Base-by-base conservation (phyloP, 768 basidiomycete species). In the Tephrocybe sp. region DNA sequence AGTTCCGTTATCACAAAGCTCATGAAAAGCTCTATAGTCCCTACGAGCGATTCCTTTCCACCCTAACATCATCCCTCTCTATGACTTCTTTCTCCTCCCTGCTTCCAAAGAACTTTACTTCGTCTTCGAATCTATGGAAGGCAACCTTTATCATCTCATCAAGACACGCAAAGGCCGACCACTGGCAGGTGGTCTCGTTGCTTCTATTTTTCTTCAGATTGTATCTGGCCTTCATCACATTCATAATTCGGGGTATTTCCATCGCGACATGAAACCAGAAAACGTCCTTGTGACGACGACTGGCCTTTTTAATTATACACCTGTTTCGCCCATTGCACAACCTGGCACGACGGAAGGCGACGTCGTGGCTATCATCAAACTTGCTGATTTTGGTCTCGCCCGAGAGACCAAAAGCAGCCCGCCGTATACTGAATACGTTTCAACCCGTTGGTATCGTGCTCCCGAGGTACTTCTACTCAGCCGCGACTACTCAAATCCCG, bases 71-170 rank as follows among this genome's bases (percentile, higher is more conserved):
- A 97, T 99, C 66, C 95, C 97, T 51, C 78, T 99, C 58, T 99
- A 98, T 76, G 97, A 99, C 70, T 94, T 92, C 63, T 99, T 98
- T 75, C 89, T 99, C 58, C 83, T 94, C n/a, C 97, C 97, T 4
- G 82, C 85, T 58, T 81, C 91, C 53, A 92, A 91, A 68, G 94
- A 99, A 69, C 90, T 99, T 60, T 97, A 98, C 69, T 98, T 98
- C 63, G 95, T 98, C 40, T 99, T 99, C 69, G 97, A 99, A 71
- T 94, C 94, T 62, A 98, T 99, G 97, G 97, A 99, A 69, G 97
- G 97, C 62, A 98, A 99, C 70, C 83, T 99, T 41, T 99, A 95
- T 71, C 97, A 99, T 67, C 89, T 99, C 73, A 95, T 97, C 70
- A 97, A 95, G 73, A 84, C 94, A 40, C 86, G 97, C 53, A 92